Evolutionary conservation across 129 eudicot genomes (phyloP), one percentile per base, ranked within the genome.

Genomic region (Calendula officinalis): DNA sequence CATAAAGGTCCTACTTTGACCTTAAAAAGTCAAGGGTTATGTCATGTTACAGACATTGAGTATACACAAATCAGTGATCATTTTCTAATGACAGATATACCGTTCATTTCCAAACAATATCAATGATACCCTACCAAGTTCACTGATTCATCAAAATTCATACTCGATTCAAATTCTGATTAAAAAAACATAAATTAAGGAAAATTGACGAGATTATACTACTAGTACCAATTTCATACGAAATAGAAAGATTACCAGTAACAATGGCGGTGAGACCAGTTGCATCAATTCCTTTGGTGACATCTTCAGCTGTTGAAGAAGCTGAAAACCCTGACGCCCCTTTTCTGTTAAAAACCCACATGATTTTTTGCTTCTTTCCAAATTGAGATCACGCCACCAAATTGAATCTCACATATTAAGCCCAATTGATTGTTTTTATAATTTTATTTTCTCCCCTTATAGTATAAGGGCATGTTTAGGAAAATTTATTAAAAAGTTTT

Each of bases 321-420:
- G 77, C 77, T 66, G 87, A 78, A 74, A 87, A 87, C 62, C 91
- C 95, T 22, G 95, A 87, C 5, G 74, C 43, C 37, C 95, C 91
- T 54, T 76, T 87, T 48, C 77, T 49, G 54, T 83, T 75, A 47
- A 83, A 78, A 56, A 81, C 40, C 85, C 91, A 87, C 88, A 87
- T 87, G 16, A 6, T 37, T 65, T 45, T 46, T 48, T 38, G 6
- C 10, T 7, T 4, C 16, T 69, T n/a, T 2, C 10, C 8, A 14
- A 40, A 41, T 14, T 42, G 11, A 10, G 60, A 14, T 49, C 47
- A 66, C 36, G 12, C 6, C 43, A 53, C 30, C 4, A 42, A 38
- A 30, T 4, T 49, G 54, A 71, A 51, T 43, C 55, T 14, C 43
- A 34, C 4, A 22, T 1, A 22, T 22, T 22, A 22, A 22, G 30